Conservation (phyloP, 306 rosid species). For the Vigna reflexopilosa region DNA sequence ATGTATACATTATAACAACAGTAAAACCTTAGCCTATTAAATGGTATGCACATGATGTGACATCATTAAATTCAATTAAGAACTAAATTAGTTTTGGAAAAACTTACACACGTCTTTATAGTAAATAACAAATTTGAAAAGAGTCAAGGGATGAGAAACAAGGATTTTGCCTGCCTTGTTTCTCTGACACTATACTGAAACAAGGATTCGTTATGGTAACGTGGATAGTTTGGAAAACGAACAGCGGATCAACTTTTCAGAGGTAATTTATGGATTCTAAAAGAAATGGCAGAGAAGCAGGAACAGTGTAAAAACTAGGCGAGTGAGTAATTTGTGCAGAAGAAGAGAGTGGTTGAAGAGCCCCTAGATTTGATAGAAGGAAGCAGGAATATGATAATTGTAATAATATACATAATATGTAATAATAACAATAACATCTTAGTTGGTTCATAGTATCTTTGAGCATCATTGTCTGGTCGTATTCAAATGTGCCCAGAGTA, state of each 20-base stretch:
- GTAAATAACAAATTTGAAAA: too few species aligned
- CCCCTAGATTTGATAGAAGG: slow-evolving; percentile 18
- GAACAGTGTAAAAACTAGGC: slow-evolving; percentile 1
- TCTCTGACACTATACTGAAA: not conserved
- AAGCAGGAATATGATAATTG: not conserved
- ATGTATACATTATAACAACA: too few species aligned
- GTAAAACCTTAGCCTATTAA: too few species aligned
- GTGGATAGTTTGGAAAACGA: slow-evolving; percentile 17
- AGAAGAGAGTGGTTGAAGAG: not conserved
- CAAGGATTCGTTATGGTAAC: not conserved
- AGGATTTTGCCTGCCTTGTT: not conserved
- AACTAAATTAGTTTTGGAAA: too few species aligned
- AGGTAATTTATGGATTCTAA: not conserved
- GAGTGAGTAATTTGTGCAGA: not conserved
- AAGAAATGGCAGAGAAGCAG: not conserved
- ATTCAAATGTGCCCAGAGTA: slow-evolving; percentile 19
- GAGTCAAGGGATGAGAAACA: too few species aligned
- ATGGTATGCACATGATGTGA: too few species aligned
- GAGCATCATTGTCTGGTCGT: slow-evolving; percentile 17
- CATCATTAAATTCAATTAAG: too few species aligned
- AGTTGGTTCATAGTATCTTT: not conserved
- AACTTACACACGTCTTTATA: too few species aligned
- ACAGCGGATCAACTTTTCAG: slow-evolving; percentile 5
- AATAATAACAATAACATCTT: not conserved
- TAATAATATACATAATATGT: too few species aligned